Base-by-base conservation (phyloP, 2,329 filamentous ascomycete species). In the Exserohilum turcica region DNA sequence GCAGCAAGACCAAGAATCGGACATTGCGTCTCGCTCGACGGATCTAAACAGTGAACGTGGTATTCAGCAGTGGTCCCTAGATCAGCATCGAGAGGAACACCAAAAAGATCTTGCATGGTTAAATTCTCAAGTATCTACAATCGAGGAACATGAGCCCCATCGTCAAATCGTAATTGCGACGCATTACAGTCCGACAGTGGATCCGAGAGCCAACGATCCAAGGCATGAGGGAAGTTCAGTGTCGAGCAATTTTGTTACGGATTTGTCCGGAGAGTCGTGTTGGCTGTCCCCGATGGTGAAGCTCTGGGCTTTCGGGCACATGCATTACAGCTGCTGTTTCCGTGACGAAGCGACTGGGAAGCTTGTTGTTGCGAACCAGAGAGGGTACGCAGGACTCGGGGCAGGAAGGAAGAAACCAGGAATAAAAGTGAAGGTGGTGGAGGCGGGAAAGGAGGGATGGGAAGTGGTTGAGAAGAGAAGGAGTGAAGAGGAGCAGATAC, bases 241-340 rank as follows among this genome's bases (percentile, higher is more conserved):
- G 24, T 42, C 33, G 1, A 63, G 67, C 1, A 77, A 68, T 4
- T 80, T 82, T 55, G 66, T 69, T 0, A 79, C 77, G 0, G 75
- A 81, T 50, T 51, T 81, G 29, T 62, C 63, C 0, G 21, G 24
- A 0, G 66, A 79, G 53, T 2, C 4, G 3, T 79, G 76, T 57
- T 81, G 74, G 63, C 61, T 5, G 1, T 72, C 59, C 24, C 19
- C 16, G 0, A 62, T 52, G 2, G 77, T 80, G 15, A 75, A 67
- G 60, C 27, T 78, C 0, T 82, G 78, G 79, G 79, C 73, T 0
- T 82, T 81, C 65, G 79, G 79, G 0, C 79, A 82, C 54, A 82
- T 79, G 9, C 78, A 81, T 56, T 79, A 71, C 57, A 80, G 78
- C 51, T 80, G 77, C 59, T 73, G 77, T 33, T 77, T 76, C 51